These are phyloP conservation scores for Globisporangium nunn DNA, from an alignment of 352 stramenopile species.

Conservation along the genomic window DNA sequence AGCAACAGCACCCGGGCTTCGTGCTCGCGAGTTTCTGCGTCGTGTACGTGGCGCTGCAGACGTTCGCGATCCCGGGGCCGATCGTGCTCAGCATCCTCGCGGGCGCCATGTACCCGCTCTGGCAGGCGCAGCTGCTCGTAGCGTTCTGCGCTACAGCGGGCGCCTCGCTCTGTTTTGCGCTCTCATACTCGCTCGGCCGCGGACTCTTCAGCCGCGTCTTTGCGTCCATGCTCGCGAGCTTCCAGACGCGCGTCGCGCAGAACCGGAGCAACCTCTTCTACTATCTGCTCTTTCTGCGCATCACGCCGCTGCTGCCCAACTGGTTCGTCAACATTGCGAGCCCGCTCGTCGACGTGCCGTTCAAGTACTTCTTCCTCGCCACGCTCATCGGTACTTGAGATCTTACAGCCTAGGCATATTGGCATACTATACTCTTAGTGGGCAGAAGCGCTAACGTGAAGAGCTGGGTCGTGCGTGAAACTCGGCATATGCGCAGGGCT, in stretches of 20 bases:
- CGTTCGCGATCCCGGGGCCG: constrained; percentile 82
- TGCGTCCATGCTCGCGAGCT: constrained; percentile 61
- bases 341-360: constrained; percentile 75
- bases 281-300: constrained; percentile 86
- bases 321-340: constrained; percentile 89
- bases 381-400: constrained; percentile 53
- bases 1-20: constrained; percentile 60
- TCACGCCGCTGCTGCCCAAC: constrained; percentile 84
- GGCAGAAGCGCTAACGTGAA: background rate
- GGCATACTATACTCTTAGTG: too few species aligned
- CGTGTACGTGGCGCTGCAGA: constrained; percentile 83
- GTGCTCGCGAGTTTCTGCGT: constrained; percentile 78
- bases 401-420: too few species aligned
- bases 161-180: constrained; percentile 76
- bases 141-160: constrained; percentile 79
- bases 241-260: constrained; percentile 79
- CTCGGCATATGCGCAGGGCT: constrained; percentile 22
- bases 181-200: constrained; percentile 82
- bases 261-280: constrained; percentile 85
- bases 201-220: constrained; percentile 65
- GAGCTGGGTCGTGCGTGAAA: too few species aligned
- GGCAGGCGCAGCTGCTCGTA: constrained; percentile 70
- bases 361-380: constrained; percentile 81
- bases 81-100: constrained; percentile 85
- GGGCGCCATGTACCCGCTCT: constrained; percentile 83